Base-by-base conservation (phyloP, 192 early-diverging fungal genomes). In the Entomortierella beljakovae region DNA sequence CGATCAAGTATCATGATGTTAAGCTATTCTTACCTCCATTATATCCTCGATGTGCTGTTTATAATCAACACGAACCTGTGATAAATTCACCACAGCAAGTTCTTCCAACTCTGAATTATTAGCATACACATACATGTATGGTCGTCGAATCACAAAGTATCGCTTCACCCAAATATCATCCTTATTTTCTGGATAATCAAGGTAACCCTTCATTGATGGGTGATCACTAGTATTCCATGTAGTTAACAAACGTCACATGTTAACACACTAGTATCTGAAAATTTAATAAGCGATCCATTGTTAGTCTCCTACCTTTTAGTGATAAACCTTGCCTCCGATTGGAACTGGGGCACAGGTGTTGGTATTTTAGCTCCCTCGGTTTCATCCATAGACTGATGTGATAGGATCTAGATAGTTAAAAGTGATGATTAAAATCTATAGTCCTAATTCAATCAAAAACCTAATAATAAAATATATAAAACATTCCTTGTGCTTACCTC, bases 141-240 rank as follows among this genome's bases (percentile, higher is more conserved):
- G 96, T 34, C 90, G 86, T 46, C 90, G 82, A 58, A 94, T 81
- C 35, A 95, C 93, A 82, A 93, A 90, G 92, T 92, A 95, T 7
- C 90, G 83, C 50, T 89, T 88, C 1, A 85, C 80, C 96, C 96
- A 97, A 20, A 72, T 68, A 53, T 92, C 86, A 53, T 85, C 84
- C 16, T 85, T 80, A 51, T 84, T 70, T 55, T 89, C 86, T n/a
- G 87, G 88, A 55, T 82, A 84, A 54, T 67, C 63, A 9, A 89
- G 40, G 66, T 88, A 86, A 10, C 88, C 88, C 29, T 70, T 80
- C 58, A 86, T 87, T 16, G 86, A 80, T 11, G 85, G 61, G 59
- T 74, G 82, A 22, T 87, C 84, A 29, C 86, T 89, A 64, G 28
- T 57, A 34, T 38, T 11, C 38, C 29, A 8, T 33, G 43, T 60